These are phyloP conservation scores for Danielia oregonensis DNA, from an alignment of 805 yeast species.

Conservation along the genomic window DNA sequence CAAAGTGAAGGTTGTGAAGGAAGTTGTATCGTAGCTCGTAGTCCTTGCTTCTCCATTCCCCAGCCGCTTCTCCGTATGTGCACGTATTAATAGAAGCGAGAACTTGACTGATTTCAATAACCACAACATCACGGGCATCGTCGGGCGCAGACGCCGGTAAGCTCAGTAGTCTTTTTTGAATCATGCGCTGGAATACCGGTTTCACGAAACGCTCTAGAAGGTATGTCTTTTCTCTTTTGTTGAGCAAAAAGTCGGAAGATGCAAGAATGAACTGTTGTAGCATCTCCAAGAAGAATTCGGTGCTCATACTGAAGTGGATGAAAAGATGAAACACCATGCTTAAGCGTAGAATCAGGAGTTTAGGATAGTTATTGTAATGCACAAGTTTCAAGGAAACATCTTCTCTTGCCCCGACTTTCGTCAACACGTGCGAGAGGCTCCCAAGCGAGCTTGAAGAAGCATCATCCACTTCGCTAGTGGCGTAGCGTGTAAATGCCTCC, in stretches of 20 bases:
- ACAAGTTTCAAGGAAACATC: slow-evolving; percentile 20
- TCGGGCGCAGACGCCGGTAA: background rate
- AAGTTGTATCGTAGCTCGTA: slow-evolving; percentile 22
- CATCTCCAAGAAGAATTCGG: slow-evolving; percentile 1
- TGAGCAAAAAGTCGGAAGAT: slow-evolving; percentile 28
- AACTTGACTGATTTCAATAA: background rate
- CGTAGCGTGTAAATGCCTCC: too few species aligned
- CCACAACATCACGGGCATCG: background rate
- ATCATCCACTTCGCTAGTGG: too few species aligned
- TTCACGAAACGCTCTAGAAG: slow-evolving; percentile 14
- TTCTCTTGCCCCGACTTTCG: too few species aligned
- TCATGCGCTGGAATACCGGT: slow-evolving; percentile 14
- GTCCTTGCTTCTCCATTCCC: slow-evolving; percentile 6
- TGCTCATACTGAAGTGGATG: background rate
- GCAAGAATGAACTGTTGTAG: slow-evolving; percentile 14
- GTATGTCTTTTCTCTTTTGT: slow-evolving; percentile 11
- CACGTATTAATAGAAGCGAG: slow-evolving; percentile 1
- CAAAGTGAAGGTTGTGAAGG: slow-evolving; percentile 5
- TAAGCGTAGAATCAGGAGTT: slow-evolving; percentile 14
- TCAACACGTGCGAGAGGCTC: too few species aligned
- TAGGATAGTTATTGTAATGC: slow-evolving; percentile 17
- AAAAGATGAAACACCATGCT: slow-evolving; percentile 16
- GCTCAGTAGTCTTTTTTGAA: background rate
- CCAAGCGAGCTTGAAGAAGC: too few species aligned
- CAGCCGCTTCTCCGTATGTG: slow-evolving; percentile 6